Percentiles rank a stretch among this genome's conserved stretches.
Conservation (phyloP, 768 basidiomycete species). For the Multifurca ochricompacta region DNA sequence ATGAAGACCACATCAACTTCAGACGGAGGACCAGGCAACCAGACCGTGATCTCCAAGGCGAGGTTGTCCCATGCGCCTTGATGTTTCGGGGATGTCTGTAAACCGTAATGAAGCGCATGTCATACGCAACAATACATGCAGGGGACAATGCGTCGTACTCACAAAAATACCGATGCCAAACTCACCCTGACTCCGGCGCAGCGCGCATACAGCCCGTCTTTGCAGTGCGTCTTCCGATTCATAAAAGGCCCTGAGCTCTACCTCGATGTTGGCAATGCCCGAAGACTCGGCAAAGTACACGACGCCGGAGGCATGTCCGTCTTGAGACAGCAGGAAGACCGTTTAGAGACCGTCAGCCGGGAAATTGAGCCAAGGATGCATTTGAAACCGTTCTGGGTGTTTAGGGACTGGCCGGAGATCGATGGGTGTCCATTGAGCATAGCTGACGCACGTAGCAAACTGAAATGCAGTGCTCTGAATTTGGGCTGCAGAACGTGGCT, state of each 20-base stretch:
- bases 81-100: background rate
- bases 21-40: background rate
- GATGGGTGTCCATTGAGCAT: background rate
- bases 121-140: background rate
- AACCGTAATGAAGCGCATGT: background rate
- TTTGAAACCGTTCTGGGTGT: background rate
- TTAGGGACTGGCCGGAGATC: background rate
- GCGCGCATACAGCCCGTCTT: background rate
- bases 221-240: background rate
- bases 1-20: background rate
- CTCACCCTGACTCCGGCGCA: slow-evolving; percentile 1
- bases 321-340: background rate
- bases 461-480: background rate
- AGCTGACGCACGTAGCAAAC: background rate
- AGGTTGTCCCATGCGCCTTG: background rate
- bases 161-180: background rate
- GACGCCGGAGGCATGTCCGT: background rate
- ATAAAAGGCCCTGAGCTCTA: background rate
- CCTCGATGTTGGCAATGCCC: background rate
- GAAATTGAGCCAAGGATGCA: background rate
- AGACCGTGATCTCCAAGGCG: background rate
- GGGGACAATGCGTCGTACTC: background rate
- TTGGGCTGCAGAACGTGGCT: background rate
- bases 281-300: background rate
- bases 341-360: background rate